Conservation (phyloP, 495 filamentous ascomycete species). For the Melanomma pulvis-pyrius region DNA sequence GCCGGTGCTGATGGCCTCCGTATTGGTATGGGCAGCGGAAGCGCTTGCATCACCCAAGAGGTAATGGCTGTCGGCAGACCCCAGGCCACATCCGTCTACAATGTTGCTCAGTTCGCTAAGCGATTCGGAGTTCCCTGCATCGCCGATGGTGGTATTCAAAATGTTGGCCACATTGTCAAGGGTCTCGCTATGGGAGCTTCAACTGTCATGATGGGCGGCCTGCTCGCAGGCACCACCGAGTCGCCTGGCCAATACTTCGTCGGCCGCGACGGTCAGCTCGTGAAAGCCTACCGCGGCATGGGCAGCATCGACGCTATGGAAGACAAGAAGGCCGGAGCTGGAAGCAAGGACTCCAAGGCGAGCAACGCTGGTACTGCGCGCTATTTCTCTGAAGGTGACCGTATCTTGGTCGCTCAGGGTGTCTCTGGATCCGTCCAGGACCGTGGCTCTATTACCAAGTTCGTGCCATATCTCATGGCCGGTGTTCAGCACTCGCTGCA, state of each 20-base stretch:
- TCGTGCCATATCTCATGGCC: constrained; percentile 91
- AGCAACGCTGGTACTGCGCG: constrained; percentile 95
- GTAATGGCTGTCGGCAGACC: constrained; percentile 98
- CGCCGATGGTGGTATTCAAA: constrained; percentile 96
- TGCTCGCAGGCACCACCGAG: constrained; percentile 95
- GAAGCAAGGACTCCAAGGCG: constrained; percentile 71
- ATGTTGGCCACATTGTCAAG: constrained; percentile 98
- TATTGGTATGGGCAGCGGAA: constrained; percentile 98
- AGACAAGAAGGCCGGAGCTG: constrained; percentile 83
- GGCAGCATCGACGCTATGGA: constrained; percentile 99
- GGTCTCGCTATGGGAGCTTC: constrained; percentile 91
- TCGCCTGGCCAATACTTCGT: constrained; percentile 97
- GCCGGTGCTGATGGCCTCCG: constrained; percentile 95
- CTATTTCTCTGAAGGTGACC: constrained; percentile 97
- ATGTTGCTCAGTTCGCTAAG: constrained; percentile 82
- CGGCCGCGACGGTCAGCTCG: constrained; percentile 89
- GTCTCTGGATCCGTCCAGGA: constrained; percentile 77
- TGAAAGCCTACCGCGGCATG: constrained; percentile 99
- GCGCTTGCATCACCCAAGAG: constrained; percentile 98
- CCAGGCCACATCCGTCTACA: constrained; percentile 89
- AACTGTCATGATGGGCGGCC: constrained; percentile 98
- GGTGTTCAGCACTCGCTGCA: constrained; percentile 97
- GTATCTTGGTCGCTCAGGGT: constrained; percentile 93
- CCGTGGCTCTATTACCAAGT: constrained; percentile 83
- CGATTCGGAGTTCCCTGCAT: constrained; percentile 97